Conservation (phyloP, 371 early-diverging fungal genomes). For the Rhizopus sp. region DNA sequence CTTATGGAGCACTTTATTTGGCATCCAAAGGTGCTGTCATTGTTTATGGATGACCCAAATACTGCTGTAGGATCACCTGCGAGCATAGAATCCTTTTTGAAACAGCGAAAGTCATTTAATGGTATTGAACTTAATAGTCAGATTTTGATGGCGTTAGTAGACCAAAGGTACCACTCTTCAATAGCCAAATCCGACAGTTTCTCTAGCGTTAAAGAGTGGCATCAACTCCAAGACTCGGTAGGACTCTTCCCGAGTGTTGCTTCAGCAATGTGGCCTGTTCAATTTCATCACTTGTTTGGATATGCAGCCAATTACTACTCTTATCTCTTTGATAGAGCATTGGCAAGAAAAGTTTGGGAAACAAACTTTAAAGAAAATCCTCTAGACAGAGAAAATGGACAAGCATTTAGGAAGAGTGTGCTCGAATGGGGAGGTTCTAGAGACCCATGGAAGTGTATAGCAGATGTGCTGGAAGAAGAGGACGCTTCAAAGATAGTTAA, state of each 20-base stretch:
- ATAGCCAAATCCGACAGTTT: slow-evolving; percentile 37
- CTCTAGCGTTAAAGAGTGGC: slow-evolving; percentile 55
- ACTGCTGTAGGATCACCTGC: slow-evolving; percentile 41
- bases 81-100: slow-evolving; percentile 52
- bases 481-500: slow-evolving; percentile 61
- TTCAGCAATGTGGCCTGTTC: slow-evolving; percentile 87
- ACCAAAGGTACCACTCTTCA: slow-evolving; percentile 75
- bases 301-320: slow-evolving; percentile 95
- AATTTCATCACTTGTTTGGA: slow-evolving; percentile 88
- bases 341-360: slow-evolving; percentile 81
- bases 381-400: slow-evolving; percentile 55
- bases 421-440: slow-evolving; percentile 92
- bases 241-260: slow-evolving; percentile 68
- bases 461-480: slow-evolving; percentile 58
- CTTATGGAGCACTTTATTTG: slow-evolving; percentile 91
- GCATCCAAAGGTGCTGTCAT: slow-evolving; percentile 68
- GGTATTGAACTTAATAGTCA: slow-evolving; percentile 87
- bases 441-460: slow-evolving; percentile 87
- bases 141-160: slow-evolving; percentile 85
- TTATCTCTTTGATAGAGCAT: slow-evolving; percentile 86
- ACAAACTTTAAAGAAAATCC: slow-evolving; percentile 65
- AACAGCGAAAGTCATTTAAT: slow-evolving; percentile 55
- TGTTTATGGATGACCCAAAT: slow-evolving; percentile 69
- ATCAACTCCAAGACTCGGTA: slow-evolving; percentile 53
- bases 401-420: slow-evolving; percentile 72